phyloP scores from a whole-genome alignment of 345 rosid genomes.

The Eucalyptus pumila region DNA sequence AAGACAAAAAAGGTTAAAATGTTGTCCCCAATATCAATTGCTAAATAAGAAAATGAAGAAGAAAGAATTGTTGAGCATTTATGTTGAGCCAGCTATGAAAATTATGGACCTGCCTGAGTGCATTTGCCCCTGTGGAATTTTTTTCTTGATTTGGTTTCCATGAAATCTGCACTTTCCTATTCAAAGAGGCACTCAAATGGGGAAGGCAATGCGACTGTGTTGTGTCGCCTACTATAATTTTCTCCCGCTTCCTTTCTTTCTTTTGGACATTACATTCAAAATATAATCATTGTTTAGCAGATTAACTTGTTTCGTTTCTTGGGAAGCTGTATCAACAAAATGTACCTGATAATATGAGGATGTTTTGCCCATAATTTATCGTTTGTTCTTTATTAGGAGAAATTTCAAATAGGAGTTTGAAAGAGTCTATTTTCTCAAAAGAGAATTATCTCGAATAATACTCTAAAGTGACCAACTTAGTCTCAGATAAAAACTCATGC shows the following conservation, averaged over 20 bases:
- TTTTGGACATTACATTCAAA: neutral
- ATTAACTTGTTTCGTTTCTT: neutral
- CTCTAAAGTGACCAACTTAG: neutral
- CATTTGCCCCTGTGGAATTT: neutral
- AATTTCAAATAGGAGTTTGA: neutral
- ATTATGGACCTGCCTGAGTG: neutral
- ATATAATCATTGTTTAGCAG: neutral
- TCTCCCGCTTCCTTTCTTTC: neutral
- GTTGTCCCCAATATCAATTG: neutral
- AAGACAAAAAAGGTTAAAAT: no score
- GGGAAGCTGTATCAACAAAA: neutral
- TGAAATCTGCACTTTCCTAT: neutral
- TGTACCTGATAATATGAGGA: neutral
- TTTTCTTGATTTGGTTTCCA: neutral
- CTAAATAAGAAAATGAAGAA: neutral
- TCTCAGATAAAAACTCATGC: neutral
- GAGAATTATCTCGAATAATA: no score
- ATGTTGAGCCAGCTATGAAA: neutral
- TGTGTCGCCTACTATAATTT: neutral
- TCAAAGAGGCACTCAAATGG: neutral
- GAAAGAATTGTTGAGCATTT: neutral
- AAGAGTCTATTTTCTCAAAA: neutral
- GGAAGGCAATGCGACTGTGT: neutral
- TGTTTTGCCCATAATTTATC: neutral
- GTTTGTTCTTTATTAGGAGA: neutral